phyloP scores from a whole-genome alignment of 139 green algal species.

The Dunaliella primolecta region DNA sequence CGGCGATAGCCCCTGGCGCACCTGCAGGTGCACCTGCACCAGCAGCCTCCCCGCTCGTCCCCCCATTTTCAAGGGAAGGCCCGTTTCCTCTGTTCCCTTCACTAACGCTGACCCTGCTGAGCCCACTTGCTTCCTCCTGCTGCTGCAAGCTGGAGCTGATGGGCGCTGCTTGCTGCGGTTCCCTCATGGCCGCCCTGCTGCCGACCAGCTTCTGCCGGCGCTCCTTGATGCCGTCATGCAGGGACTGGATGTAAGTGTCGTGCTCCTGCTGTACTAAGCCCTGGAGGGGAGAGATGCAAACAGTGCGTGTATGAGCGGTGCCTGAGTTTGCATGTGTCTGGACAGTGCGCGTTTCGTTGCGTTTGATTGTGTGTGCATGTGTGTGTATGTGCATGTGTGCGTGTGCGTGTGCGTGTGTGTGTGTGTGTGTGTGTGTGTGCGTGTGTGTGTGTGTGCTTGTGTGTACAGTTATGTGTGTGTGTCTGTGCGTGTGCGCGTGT shows the following conservation, averaged over 20 bases:
- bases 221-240: background rate
- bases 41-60: background rate
- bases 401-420: background rate
- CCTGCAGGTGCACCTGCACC: background rate
- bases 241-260: background rate
- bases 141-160: too few relatives aligned
- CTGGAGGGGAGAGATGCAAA: background rate
- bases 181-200: too few relatives aligned
- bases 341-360: background rate
- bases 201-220: background rate
- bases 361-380: background rate
- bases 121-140: too few relatives aligned
- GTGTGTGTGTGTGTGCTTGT: background rate
- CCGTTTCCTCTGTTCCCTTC: too few relatives aligned
- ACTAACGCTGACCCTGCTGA: too few relatives aligned
- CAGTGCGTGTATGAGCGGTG: too few relatives aligned
- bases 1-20: background rate
- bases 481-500: background rate
- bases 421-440: background rate
- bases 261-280: background rate
- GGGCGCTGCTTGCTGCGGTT: too few relatives aligned
- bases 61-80: too few relatives aligned
- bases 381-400: background rate
- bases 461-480: background rate
- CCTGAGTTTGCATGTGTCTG: background rate